Percentiles rank a stretch among this genome's conserved stretches.
Evolutionary conservation across 1,139 yeast genomes (phyloP).

Genomic region (Torulaspora globosa): DNA sequence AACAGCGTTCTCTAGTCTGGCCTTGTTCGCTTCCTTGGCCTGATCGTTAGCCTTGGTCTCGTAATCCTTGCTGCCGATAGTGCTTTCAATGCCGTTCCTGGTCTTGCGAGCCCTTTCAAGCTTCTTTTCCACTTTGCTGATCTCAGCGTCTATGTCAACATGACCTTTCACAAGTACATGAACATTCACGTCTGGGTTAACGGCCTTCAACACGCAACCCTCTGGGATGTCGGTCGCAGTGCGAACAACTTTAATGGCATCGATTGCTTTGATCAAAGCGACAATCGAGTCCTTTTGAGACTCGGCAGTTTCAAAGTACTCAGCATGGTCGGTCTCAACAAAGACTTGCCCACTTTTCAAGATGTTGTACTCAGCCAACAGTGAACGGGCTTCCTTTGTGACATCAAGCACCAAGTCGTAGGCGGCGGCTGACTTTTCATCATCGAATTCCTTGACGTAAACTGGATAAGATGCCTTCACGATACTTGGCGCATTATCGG

Average conservation of each 20-base stretch:
- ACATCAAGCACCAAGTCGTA: slow-evolving; percentile 82
- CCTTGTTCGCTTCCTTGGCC: slow-evolving; percentile 72
- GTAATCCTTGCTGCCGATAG: slow-evolving; percentile 71
- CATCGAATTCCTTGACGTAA: slow-evolving; percentile 55
- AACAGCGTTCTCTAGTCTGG: slow-evolving; percentile 61
- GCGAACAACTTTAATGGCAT: slow-evolving; percentile 60
- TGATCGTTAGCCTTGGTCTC: slow-evolving; percentile 77
- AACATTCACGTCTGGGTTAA: slow-evolving; percentile 76
- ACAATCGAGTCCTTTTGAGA: slow-evolving; percentile 80
- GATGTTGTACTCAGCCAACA: slow-evolving; percentile 84
- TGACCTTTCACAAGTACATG: slow-evolving; percentile 92
- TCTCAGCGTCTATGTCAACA: slow-evolving; percentile 87
- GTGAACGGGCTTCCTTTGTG: slow-evolving; percentile 88
- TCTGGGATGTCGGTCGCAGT: slow-evolving; percentile 59
- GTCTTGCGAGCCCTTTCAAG: slow-evolving; percentile 52
- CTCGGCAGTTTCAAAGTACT: slow-evolving; percentile 49
- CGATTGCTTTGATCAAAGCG: slow-evolving; percentile 87
- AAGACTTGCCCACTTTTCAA: slow-evolving; percentile 81
- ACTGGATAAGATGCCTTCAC: slow-evolving; percentile 76
- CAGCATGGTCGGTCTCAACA: slow-evolving; percentile 60
- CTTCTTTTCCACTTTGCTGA: slow-evolving; percentile 74
- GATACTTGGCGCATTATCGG: slow-evolving; percentile 68
- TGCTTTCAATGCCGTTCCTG: slow-evolving; percentile 52
- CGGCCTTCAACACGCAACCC: slow-evolving; percentile 85
- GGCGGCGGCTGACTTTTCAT: slow-evolving; percentile 60